Conservation (phyloP, 768 basidiomycete species). For the Macrocybe gigantea region DNA sequence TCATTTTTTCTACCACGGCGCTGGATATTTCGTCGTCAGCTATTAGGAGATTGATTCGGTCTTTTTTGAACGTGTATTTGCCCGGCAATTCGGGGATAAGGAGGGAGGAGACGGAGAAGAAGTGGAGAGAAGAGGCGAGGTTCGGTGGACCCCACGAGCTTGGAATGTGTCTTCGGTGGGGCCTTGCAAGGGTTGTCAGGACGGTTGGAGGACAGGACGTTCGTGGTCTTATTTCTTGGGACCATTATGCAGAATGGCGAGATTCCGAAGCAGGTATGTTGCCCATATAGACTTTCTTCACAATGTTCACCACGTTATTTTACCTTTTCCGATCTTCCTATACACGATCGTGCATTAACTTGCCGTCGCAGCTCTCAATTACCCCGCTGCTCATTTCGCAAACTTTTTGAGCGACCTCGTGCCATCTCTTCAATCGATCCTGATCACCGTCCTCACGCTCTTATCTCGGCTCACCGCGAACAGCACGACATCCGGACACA, state of each 20-base stretch:
- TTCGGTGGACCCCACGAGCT: conserved; percentile 87
- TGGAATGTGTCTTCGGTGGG: conserved; percentile 92
- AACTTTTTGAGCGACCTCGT: conserved; percentile 55
- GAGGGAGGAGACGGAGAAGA: conserved; percentile 38
- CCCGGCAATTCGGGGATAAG: conserved; percentile 19
- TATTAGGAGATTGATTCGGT: conserved; percentile 70
- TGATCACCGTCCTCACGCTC: conserved; percentile 72
- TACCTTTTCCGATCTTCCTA: conserved; percentile 4
- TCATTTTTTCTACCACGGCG: conserved; percentile 86
- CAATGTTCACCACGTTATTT: conserved; percentile 14
- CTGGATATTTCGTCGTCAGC: conserved; percentile 77
- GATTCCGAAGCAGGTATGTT: conserved; percentile 74
- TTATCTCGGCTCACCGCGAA: conserved; percentile 80
- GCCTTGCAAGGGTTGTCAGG: conserved; percentile 71
- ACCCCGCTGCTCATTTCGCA: conserved; percentile 68
- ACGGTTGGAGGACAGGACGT: conserved; percentile 64
- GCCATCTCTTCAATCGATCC: conserved; percentile 49
- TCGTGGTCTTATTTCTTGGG: conserved; percentile 84
- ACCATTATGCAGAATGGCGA: conserved; percentile 77
- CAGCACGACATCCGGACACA: conserved; percentile 80
- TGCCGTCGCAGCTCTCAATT: conserved; percentile 43
- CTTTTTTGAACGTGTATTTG: conserved; percentile 67
- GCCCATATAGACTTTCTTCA: not conserved
- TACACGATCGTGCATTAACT: conserved; percentile 4
- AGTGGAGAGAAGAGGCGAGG: conserved; percentile 74